Evolutionary conservation across 2,329 filamentous ascomycete species (phyloP).

Genomic region (Fusarium gaditjirri): DNA sequence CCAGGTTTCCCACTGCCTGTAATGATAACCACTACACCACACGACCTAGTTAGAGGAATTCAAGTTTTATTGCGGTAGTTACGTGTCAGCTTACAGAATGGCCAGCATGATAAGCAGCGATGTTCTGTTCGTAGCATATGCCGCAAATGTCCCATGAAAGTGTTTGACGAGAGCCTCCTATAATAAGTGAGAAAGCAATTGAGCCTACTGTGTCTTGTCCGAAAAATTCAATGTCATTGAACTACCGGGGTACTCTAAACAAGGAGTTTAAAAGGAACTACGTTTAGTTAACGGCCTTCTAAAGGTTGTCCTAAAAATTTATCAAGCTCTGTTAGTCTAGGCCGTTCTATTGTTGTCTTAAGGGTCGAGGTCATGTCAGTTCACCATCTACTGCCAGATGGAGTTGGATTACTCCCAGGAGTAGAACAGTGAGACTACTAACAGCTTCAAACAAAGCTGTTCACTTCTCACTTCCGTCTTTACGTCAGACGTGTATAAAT

Average conservation of each 20-base stretch:
- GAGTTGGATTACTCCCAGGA: no score
- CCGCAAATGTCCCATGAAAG: background rate
- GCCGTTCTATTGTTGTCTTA: no score
- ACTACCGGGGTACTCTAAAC: accelerated
- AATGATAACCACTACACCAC: background rate
- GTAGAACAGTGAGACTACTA: no score
- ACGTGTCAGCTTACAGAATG: no score
- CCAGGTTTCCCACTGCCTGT: no score
- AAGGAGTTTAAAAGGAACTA: background rate
- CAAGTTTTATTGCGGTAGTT: no score
- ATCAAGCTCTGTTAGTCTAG: no score
- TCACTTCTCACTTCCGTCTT: background rate
- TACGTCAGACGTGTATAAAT: background rate
- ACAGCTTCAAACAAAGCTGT: background rate
- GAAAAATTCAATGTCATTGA: accelerated
- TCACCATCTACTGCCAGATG: no score
- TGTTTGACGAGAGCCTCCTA: background rate
- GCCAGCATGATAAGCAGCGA: background rate
- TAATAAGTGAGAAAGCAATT: background rate
- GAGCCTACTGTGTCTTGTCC: background rate
- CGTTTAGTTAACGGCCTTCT: background rate
- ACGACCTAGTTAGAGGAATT: no score
- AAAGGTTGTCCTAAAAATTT: background rate
- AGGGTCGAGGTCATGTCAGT: no score
- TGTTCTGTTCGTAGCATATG: background rate